phyloP scores from a whole-genome alignment of 305 asterid genomes.

The Fraxinus xanthoxyloides region DNA sequence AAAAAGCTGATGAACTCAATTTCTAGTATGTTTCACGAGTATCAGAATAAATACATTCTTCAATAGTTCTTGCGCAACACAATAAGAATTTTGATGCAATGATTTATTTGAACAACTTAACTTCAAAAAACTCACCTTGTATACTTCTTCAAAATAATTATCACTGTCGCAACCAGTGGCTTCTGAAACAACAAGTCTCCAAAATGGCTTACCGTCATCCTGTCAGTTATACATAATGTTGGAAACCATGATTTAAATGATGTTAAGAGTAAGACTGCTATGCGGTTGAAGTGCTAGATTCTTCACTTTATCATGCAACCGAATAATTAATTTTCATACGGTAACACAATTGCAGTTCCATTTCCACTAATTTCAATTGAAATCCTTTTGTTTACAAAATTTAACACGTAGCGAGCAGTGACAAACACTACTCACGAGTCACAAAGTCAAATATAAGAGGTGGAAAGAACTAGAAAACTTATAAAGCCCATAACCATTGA shows the following conservation, averaged over 20 bases:
- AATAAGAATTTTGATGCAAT: not conserved
- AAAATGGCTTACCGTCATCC: conserved; percentile 94
- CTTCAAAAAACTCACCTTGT: conserved; percentile 49
- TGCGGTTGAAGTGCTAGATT: not conserved
- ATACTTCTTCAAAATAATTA: conserved; percentile 83
- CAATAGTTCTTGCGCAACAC: not conserved
- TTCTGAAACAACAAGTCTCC: conserved; percentile 85
- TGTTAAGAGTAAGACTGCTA: not conserved
- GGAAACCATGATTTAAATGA: not conserved
- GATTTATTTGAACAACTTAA: conserved; percentile 5
- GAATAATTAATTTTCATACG: not conserved
- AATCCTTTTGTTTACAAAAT: not conserved
- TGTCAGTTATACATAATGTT: conserved; percentile 23
- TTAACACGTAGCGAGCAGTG: not conserved
- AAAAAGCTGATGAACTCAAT: not conserved
- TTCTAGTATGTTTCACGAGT: not conserved
- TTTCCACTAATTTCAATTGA: not conserved
- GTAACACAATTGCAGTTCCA: not conserved
- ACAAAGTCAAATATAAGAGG: not conserved
- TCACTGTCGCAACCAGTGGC: conserved; percentile 71
- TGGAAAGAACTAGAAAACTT: not conserved
- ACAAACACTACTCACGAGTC: not conserved
- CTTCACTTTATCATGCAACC: not conserved
- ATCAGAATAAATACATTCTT: not conserved
- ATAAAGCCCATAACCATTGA: not conserved